Percentiles rank a stretch among this genome's conserved stretches.
Evolutionary conservation across 495 filamentous ascomycete species (phyloP).

Genomic region (Massariosphaeria phaeospora): DNA sequence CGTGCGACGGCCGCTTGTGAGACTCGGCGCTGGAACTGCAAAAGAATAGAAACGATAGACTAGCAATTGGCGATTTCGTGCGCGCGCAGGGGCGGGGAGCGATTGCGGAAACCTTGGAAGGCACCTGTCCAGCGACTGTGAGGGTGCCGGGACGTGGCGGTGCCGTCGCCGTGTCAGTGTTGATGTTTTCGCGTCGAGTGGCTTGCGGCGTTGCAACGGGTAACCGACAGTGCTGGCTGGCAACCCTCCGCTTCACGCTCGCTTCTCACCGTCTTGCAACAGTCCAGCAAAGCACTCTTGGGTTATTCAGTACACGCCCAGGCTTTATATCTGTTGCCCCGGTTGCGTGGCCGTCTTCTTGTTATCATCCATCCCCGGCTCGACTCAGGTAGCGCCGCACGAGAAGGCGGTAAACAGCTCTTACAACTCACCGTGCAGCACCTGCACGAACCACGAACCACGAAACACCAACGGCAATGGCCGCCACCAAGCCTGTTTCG

Average conservation of each 20-base stretch:
- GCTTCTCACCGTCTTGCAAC: neutral
- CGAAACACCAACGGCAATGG: neutral
- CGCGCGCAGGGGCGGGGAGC: too few relatives aligned
- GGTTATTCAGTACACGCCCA: too few relatives aligned
- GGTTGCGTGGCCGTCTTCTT: too few relatives aligned
- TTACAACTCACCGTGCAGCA: conserved; percentile 4
- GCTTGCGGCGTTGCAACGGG: conserved; percentile 8
- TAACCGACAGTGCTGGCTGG: conserved; percentile 1
- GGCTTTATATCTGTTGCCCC: too few relatives aligned
- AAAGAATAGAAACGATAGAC: neutral
- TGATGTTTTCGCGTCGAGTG: neutral
- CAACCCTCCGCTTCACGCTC: neutral
- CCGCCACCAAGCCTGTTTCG: too few relatives aligned
- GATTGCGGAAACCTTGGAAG: too few relatives aligned
- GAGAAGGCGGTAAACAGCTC: too few relatives aligned
- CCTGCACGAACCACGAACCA: neutral
- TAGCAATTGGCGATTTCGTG: neutral
- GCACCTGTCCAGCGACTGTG: too few relatives aligned
- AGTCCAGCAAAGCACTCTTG: neutral
- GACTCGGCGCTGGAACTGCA: neutral
- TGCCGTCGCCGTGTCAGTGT: neutral
- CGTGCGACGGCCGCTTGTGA: conserved; percentile 4
- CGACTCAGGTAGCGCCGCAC: too few relatives aligned
- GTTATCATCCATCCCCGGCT: too few relatives aligned
- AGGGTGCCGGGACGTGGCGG: neutral